Conservation (phyloP, 441 rosid species). For the Corymbia citriodora region DNA sequence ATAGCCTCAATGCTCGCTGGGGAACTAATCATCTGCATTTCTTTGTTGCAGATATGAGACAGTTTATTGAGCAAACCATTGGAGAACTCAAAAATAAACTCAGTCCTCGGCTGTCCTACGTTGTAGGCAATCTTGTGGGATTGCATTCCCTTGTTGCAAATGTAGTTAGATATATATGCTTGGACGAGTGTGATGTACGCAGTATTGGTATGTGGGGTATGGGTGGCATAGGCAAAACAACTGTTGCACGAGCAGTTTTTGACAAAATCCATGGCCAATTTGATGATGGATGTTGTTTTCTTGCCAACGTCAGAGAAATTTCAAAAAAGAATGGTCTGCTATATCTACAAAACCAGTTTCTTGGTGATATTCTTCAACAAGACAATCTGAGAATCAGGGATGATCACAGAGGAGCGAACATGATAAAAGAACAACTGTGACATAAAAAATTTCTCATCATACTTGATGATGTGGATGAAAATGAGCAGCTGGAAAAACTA, state of each 20-base stretch:
- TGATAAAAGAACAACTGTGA: background rate
- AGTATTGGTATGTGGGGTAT: background rate
- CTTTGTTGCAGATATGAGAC: accelerated
- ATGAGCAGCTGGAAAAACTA: slow-evolving; percentile 14
- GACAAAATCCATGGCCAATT: background rate
- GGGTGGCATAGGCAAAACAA: background rate
- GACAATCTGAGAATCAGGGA: background rate
- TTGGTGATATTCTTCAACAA: slow-evolving; percentile 14
- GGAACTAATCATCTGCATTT: background rate
- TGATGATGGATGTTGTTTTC: slow-evolving; percentile 13
- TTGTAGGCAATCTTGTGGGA: background rate
- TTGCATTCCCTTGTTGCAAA: background rate
- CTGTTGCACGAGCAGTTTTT: background rate
- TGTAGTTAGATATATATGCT: accelerated
- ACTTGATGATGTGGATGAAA: slow-evolving; percentile 23
- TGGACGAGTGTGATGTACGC: background rate
- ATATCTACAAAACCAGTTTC: slow-evolving; percentile 12
- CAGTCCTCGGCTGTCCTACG: accelerated
- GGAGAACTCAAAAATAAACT: accelerated
- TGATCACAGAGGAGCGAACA: background rate
- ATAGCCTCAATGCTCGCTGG: accelerated
- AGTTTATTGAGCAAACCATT: background rate
- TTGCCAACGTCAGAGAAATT: slow-evolving; percentile 19
- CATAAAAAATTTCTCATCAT: slow-evolving; percentile 3
- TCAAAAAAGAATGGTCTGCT: slow-evolving; percentile 3